phyloP scores from a whole-genome alignment of 768 basidiomycete genomes.

The Podaxis pistillaris region DNA sequence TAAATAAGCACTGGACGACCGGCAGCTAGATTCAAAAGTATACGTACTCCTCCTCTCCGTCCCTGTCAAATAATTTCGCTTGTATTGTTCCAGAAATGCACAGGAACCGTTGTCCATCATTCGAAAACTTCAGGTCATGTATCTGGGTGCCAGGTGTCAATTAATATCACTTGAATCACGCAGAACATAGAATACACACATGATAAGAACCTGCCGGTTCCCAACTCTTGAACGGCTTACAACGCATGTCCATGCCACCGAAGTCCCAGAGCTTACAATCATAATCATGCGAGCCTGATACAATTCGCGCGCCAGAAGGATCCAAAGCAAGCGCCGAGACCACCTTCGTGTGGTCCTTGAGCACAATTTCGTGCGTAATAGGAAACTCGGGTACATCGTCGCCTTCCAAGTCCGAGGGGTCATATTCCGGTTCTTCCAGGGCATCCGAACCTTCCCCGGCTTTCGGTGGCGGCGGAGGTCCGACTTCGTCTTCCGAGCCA shows the following conservation, averaged over 20 bases:
- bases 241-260: conserved; percentile 90
- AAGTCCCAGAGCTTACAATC: conserved; percentile 99
- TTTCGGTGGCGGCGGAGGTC: conserved; percentile 24
- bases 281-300: conserved; percentile 95
- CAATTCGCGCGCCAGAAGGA: conserved; percentile 88
- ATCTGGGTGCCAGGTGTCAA: conserved; percentile 48
- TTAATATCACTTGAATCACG: conserved; percentile 10
- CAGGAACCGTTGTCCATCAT: conserved; percentile 82
- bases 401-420: conserved; percentile 50
- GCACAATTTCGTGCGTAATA: conserved; percentile 82
- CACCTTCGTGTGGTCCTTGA: conserved; percentile 97
- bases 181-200: conserved; percentile 42
- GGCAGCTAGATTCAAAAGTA: conserved; percentile 12
- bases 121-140: conserved; percentile 87
- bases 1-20: conserved; percentile 40
- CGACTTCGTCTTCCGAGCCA: conserved; percentile 24
- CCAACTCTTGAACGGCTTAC: conserved; percentile 96
- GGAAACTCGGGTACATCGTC: conserved; percentile 63
- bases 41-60: conserved; percentile 90
- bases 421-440: conserved; percentile 53
- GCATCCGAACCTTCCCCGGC: conserved; percentile 19
- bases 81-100: conserved; percentile 87
- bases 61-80: conserved; percentile 86
- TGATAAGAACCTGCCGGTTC: conserved; percentile 94
- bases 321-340: conserved; percentile 91